A percentile compares a stretch with the other conserved stretches of the same genome.
Evolutionary conservation across 2,329 filamentous ascomycete genomes (phyloP).

Genomic region (Chaetomium strumarium): DNA sequence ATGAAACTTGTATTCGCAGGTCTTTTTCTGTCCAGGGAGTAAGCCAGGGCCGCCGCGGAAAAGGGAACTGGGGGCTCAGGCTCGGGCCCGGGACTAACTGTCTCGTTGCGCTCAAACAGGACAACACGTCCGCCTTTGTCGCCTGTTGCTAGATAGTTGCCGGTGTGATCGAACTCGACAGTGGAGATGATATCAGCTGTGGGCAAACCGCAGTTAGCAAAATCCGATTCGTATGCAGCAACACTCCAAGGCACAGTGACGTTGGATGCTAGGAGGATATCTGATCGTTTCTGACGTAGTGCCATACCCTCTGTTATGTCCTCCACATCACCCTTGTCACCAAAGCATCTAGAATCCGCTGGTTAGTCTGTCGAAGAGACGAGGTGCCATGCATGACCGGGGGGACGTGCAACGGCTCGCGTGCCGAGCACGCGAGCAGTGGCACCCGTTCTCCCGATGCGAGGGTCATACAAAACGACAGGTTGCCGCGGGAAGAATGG

Average conservation of each 20-base stretch:
- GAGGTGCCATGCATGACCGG: background rate
- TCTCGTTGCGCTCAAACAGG: constrained; percentile 90
- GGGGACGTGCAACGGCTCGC: background rate
- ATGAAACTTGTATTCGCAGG: constrained; percentile 99
- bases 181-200: constrained; percentile 89
- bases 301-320: constrained; percentile 88
- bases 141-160: constrained; percentile 84
- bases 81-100: constrained; percentile 52
- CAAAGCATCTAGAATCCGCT: constrained; percentile 70
- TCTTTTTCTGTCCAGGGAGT: constrained; percentile 75
- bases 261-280: background rate
- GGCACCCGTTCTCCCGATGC: background rate
- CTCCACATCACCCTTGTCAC: constrained; percentile 98
- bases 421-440: background rate
- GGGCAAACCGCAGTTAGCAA: constrained; percentile 19
- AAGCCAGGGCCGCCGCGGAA: constrained; percentile 25
- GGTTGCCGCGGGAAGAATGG: constrained; percentile 1
- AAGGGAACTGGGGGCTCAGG: background rate
- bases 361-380: constrained; percentile 9
- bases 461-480: background rate
- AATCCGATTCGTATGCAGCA: background rate
- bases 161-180: constrained; percentile 85
- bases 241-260: background rate
- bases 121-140: constrained; percentile 84
- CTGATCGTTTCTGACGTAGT: constrained; percentile 4